A percentile compares a stretch with the other conserved stretches of the same genome.
phyloP scores from a whole-genome alignment of 768 basidiomycete species.

The Leccinum broughii region DNA sequence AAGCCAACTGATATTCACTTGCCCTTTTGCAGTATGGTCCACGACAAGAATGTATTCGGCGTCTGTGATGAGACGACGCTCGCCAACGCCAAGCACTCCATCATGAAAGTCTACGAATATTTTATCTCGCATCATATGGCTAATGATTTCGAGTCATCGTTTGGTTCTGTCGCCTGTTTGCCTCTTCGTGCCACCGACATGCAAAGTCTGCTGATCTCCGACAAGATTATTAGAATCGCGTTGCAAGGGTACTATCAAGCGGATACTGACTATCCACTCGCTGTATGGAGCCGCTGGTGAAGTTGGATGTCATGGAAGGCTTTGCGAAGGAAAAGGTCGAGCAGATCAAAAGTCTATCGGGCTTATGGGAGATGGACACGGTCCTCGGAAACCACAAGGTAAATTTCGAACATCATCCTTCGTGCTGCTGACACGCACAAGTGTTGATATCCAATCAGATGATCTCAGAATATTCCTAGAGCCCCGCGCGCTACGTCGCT shows the following conservation, averaged over 20 bases:
- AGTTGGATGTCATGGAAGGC: no score
- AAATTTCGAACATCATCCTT: no score
- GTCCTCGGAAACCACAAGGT: no score
- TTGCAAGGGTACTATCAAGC: slow-evolving; percentile 39
- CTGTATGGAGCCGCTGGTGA: no score
- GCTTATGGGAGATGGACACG: no score
- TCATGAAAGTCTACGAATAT: slow-evolving; percentile 99
- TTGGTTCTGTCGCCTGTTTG: slow-evolving; percentile 98
- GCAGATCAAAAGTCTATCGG: no score
- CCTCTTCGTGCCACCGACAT: slow-evolving; percentile 93
- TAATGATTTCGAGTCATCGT: slow-evolving; percentile 96
- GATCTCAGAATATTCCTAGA: no score
- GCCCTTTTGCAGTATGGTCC: slow-evolving; percentile 73
- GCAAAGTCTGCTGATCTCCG: slow-evolving; percentile 93
- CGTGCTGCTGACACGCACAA: no score
- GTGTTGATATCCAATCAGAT: no score
- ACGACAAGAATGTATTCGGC: slow-evolving; percentile 91
- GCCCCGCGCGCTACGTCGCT: no score
- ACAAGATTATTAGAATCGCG: slow-evolving; percentile 91
- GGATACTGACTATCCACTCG: no score
- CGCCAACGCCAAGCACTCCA: slow-evolving; percentile 90
- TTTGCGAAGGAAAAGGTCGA: no score
- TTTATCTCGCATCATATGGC: slow-evolving; percentile 99
- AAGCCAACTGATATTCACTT: background rate
- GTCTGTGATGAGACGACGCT: slow-evolving; percentile 95